These are phyloP conservation scores for Phylloporus sp. DNA, from an alignment of 768 basidiomycete species.

Conservation along the genomic window DNA sequence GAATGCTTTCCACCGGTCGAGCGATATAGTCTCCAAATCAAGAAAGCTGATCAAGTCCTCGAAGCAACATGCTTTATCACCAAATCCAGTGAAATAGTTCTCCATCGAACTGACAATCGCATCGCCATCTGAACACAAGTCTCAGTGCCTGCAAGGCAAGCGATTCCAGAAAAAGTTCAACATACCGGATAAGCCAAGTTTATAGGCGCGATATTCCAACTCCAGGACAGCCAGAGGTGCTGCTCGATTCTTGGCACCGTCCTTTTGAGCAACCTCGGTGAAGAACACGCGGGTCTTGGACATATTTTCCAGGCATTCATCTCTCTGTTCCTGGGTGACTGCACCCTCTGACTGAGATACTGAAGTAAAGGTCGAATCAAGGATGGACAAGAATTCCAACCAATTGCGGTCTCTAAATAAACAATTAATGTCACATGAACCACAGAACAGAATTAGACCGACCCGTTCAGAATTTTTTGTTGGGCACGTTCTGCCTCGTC, in stretches of 20 bases:
- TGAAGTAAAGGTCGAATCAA: conserved; percentile 61
- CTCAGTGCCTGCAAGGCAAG: conserved; percentile 1
- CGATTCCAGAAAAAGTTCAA: not conserved
- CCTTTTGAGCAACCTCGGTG: conserved; percentile 51
- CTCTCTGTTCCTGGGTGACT: conserved; percentile 35
- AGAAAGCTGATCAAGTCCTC: conserved; percentile 79
- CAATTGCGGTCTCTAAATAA: conserved; percentile 73
- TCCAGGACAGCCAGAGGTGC: conserved; percentile 72
- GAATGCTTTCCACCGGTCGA: conserved; percentile 51
- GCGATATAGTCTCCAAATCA: conserved; percentile 43
- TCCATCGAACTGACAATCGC: conserved; percentile 49
- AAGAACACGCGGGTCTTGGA: conserved; percentile 51
- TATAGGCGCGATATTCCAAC: conserved; percentile 57
- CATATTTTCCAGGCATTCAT: conserved; percentile 37
- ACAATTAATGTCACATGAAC: conserved; percentile 8
- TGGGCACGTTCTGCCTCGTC: conserved; percentile 65
- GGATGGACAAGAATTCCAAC: conserved; percentile 74
- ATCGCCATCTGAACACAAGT: conserved; percentile 38
- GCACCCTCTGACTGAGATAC: conserved; percentile 24
- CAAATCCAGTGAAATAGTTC: conserved; percentile 67
- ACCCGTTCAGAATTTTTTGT: conserved; percentile 59
- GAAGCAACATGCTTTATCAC: conserved; percentile 81
- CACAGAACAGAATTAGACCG: conserved; percentile 21
- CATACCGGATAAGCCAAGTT: conserved; percentile 45
- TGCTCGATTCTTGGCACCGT: conserved; percentile 72